Conservation (phyloP, 148 eudicot species). For the Silene conica region DNA sequence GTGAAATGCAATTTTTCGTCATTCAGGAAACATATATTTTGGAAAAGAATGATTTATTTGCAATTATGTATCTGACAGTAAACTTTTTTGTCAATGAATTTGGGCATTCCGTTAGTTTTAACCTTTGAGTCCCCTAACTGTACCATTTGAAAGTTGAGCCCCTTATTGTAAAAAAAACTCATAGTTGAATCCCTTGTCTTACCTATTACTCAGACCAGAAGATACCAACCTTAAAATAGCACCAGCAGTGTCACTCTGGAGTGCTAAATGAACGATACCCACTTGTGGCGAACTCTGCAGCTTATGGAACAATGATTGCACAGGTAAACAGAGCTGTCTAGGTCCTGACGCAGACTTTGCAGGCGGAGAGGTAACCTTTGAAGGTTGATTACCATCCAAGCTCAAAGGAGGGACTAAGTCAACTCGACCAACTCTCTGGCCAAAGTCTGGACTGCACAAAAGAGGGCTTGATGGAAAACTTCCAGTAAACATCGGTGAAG, state of each 20-base stretch:
- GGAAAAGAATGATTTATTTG: too few species aligned
- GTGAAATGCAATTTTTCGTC: too few species aligned
- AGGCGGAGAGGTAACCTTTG: constrained; percentile 53
- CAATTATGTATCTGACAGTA: too few species aligned
- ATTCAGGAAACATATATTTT: too few species aligned
- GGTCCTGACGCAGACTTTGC: constrained; percentile 65
- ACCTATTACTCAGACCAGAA: too few species aligned
- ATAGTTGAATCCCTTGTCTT: too few species aligned
- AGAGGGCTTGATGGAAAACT: constrained; percentile 95
- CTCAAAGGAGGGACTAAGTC: constrained; percentile 90
- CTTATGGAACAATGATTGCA: constrained; percentile 63
- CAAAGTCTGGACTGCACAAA: constrained; percentile 70
- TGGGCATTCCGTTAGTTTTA: too few species aligned
- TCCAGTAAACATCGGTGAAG: constrained; percentile 91
- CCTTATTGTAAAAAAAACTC: too few species aligned
- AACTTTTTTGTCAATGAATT: too few species aligned
- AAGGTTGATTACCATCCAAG: constrained; percentile 63
- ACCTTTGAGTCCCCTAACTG: too few species aligned
- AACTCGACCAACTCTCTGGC: constrained; percentile 52
- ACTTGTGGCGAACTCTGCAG: constrained; percentile 84
- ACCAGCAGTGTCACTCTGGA: constrained; percentile 86
- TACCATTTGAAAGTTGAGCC: too few species aligned
- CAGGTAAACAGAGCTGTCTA: constrained; percentile 64
- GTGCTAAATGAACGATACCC: constrained; percentile 85
- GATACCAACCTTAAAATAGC: constrained; percentile 68